phyloP scores from a whole-genome alignment of 2,329 filamentous ascomycete genomes.

The Domatiomyces catenatus region DNA sequence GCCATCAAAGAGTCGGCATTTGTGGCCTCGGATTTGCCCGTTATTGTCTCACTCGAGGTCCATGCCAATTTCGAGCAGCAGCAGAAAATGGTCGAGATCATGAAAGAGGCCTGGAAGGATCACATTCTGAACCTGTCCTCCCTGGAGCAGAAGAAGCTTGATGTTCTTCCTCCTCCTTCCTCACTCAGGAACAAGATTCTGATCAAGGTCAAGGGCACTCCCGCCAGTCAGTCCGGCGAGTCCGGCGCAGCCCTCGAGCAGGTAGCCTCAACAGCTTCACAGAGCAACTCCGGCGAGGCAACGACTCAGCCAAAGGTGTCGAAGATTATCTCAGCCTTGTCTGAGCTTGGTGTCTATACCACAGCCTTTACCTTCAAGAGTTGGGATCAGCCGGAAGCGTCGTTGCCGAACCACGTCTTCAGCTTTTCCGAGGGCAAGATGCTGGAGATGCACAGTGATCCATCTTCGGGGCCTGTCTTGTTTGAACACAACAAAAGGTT shows the following conservation, averaged over 20 bases:
- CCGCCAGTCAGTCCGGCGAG: constrained; percentile 28
- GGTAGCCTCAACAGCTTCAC: constrained; percentile 23
- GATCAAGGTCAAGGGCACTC: constrained; percentile 59
- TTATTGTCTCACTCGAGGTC: constrained; percentile 87
- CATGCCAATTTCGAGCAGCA: constrained; percentile 74
- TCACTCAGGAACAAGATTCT: constrained; percentile 67
- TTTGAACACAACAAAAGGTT: constrained; percentile 70
- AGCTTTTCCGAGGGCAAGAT: constrained; percentile 47
- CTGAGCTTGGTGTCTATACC: constrained; percentile 68
- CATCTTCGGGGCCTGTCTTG: constrained; percentile 40
- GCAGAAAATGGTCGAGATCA: constrained; percentile 82
- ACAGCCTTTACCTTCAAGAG: constrained; percentile 66
- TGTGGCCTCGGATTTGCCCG: constrained; percentile 54
- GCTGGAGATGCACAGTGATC: constrained; percentile 46
- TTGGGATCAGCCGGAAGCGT: constrained; percentile 47
- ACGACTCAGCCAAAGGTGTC: constrained; percentile 27
- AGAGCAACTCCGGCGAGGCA: constrained; percentile 22
- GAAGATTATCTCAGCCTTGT: constrained; percentile 58
- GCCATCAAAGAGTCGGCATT: constrained; percentile 70
- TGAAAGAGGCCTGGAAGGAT: constrained; percentile 72
- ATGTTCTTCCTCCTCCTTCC: constrained; percentile 50
- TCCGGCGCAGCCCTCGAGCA: constrained; percentile 15
- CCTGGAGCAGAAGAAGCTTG: constrained; percentile 25
- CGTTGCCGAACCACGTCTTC: constrained; percentile 47
- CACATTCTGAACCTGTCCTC: constrained; percentile 51